phyloP scores from a whole-genome alignment of 2,329 filamentous ascomycete species.

The Calonectria pteridis region DNA sequence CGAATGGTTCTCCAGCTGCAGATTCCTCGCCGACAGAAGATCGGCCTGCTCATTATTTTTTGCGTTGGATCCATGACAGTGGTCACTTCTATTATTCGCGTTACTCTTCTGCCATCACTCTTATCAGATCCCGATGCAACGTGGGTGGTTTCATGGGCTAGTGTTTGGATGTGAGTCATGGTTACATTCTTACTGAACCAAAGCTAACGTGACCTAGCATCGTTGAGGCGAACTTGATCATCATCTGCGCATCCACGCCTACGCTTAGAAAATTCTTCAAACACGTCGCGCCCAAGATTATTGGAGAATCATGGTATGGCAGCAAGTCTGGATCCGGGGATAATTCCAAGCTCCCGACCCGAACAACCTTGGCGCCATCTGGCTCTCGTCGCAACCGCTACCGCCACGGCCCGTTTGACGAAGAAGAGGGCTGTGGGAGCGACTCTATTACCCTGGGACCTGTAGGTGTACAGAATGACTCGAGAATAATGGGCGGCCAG shows the following conservation, averaged over 20 bases:
- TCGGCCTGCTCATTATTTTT: slow-evolving; percentile 59
- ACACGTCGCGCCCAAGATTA: slow-evolving; percentile 50
- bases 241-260: slow-evolving; percentile 56
- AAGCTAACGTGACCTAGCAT: slow-evolving; percentile 16
- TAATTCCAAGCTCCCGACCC: slow-evolving; percentile 26
- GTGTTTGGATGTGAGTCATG: slow-evolving; percentile 45
- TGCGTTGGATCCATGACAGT: slow-evolving; percentile 55
- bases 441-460: slow-evolving; percentile 29
- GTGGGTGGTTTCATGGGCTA: slow-evolving; percentile 46
- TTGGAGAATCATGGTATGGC: slow-evolving; percentile 44
- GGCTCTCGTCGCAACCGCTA: slow-evolving; percentile 34
- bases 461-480: slow-evolving; percentile 22
- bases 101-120: slow-evolving; percentile 45
- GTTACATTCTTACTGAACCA: not conserved
- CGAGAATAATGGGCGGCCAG: slow-evolving; percentile 29
- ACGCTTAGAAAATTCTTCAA: slow-evolving; percentile 55
- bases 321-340: slow-evolving; percentile 36
- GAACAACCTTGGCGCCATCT: slow-evolving; percentile 20
- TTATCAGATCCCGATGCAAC: slow-evolving; percentile 43
- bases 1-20: slow-evolving; percentile 59
- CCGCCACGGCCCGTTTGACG: slow-evolving; percentile 39
- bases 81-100: slow-evolving; percentile 48
- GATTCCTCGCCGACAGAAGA: slow-evolving; percentile 59
- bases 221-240: slow-evolving; percentile 55
- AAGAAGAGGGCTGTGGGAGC: slow-evolving; percentile 17